Conservation (phyloP, 495 filamentous ascomycete genomes). For the Penicillium simplicissimum region DNA sequence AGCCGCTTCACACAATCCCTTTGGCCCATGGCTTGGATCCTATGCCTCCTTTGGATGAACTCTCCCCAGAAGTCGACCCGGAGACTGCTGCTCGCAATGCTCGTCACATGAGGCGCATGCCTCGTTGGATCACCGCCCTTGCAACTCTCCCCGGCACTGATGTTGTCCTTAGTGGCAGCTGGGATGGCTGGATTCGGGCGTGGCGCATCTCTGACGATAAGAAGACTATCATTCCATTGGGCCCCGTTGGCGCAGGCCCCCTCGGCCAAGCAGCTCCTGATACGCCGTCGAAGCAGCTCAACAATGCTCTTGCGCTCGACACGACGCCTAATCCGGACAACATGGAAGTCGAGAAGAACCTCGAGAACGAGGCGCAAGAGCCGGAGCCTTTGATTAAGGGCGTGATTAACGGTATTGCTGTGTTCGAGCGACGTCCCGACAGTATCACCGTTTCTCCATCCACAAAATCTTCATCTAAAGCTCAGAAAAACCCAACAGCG, state of each 20-base stretch:
- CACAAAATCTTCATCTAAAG: conserved; percentile 36
- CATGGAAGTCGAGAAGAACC: conserved; percentile 27
- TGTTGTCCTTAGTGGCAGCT: conserved; percentile 83
- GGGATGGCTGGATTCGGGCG: conserved; percentile 86
- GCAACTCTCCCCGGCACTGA: conserved; percentile 84
- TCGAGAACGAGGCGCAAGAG: conserved; percentile 18
- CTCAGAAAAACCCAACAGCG: conserved; percentile 55
- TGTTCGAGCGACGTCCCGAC: conserved; percentile 65
- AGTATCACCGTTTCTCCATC: conserved; percentile 28
- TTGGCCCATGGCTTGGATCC: conserved; percentile 83
- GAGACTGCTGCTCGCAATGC: conserved; percentile 58
- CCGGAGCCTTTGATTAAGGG: conserved; percentile 58
- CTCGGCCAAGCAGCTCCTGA: conserved; percentile 25
- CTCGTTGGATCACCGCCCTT: conserved; percentile 89
- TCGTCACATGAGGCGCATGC: conserved; percentile 47
- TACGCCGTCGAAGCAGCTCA: conserved; percentile 42
- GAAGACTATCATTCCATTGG: conserved; percentile 69
- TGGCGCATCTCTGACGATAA: conserved; percentile 86
- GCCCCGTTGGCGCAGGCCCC: conserved; percentile 56
- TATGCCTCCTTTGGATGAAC: conserved; percentile 60
- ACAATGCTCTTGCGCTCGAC: conserved; percentile 35
- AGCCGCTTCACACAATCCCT: conserved; percentile 77
- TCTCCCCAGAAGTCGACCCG: conserved; percentile 67
- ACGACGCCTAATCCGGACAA: conserved; percentile 22
- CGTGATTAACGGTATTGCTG: conserved; percentile 79